Evolutionary conservation across 345 rosid species (phyloP).

Genomic region (Pistacia vera): DNA sequence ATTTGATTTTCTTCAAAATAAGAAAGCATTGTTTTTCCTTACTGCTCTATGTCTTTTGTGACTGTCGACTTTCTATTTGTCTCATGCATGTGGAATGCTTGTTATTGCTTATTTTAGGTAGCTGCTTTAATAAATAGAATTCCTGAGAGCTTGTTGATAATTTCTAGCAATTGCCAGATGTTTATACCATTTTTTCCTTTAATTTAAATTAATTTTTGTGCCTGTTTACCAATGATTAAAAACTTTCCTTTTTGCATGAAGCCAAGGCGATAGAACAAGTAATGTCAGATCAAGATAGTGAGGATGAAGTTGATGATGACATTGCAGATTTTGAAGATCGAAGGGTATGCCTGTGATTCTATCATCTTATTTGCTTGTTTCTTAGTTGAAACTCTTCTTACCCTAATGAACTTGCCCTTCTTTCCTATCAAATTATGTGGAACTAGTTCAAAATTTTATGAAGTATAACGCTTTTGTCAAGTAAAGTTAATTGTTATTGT

Average conservation of each 20-base stretch:
- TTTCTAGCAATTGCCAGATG: constrained; percentile 1
- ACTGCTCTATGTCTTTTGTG: background rate
- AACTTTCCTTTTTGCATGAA: constrained; percentile 30
- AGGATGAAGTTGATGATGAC: constrained; percentile 81
- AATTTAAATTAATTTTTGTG: background rate
- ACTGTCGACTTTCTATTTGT: background rate
- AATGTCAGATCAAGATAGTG: constrained; percentile 78
- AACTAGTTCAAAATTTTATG: background rate
- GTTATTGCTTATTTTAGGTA: background rate
- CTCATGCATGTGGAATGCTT: background rate
- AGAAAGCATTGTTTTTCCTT: background rate
- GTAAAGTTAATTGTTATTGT: background rate
- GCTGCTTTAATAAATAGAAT: background rate
- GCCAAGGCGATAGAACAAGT: constrained; percentile 83
- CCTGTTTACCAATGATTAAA: background rate
- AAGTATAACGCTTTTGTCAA: background rate
- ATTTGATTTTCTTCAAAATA: background rate
- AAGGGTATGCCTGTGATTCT: constrained; percentile 57
- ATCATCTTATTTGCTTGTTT: constrained; percentile 4
- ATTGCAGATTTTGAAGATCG: constrained; percentile 79
- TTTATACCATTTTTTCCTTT: background rate
- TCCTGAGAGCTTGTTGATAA: background rate
- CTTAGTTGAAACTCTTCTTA: constrained; percentile 1
- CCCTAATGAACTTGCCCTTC: background rate
- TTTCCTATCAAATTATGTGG: constrained; percentile 3